These are phyloP conservation scores for Penicillium glabrum DNA, from an alignment of 2,329 filamentous ascomycete species.

Conservation along the genomic window DNA sequence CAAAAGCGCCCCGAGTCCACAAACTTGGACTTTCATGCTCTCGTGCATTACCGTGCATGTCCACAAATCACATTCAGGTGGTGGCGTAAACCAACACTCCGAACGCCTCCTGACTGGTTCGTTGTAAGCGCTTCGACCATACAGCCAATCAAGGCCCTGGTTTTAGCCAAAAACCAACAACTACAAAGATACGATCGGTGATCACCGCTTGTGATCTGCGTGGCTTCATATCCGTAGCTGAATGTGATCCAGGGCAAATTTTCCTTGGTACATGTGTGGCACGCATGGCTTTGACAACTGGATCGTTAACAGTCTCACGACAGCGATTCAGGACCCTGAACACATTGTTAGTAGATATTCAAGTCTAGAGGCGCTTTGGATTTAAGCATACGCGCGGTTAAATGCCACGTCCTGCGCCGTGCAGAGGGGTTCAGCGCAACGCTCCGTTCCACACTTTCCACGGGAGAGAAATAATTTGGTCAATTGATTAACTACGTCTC, in stretches of 20 bases:
- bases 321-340: neutral
- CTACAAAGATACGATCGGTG: neutral
- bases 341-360: neutral
- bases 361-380: neutral
- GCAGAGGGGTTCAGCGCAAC: slow-evolving; percentile 47
- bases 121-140: slow-evolving; percentile 8
- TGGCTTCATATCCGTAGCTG: neutral
- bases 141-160: neutral
- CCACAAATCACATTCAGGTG: slow-evolving; percentile 4
- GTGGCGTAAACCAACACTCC: slow-evolving; percentile 13
- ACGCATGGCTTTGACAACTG: neutral
- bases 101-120: slow-evolving; percentile 7
- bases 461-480: neutral
- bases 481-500: neutral
- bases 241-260: neutral
- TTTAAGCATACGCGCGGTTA: slow-evolving; percentile 15
- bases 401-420: slow-evolving; percentile 45
- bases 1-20: neutral
- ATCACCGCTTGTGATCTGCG: slow-evolving; percentile 5
- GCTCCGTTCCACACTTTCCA: neutral
- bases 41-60: slow-evolving; percentile 3
- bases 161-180: neutral
- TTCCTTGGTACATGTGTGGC: neutral
- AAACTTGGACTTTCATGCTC: neutral
- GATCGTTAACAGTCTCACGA: neutral